phyloP scores from a whole-genome alignment of 305 asterid genomes.

The Caryopteris hybrid region DNA sequence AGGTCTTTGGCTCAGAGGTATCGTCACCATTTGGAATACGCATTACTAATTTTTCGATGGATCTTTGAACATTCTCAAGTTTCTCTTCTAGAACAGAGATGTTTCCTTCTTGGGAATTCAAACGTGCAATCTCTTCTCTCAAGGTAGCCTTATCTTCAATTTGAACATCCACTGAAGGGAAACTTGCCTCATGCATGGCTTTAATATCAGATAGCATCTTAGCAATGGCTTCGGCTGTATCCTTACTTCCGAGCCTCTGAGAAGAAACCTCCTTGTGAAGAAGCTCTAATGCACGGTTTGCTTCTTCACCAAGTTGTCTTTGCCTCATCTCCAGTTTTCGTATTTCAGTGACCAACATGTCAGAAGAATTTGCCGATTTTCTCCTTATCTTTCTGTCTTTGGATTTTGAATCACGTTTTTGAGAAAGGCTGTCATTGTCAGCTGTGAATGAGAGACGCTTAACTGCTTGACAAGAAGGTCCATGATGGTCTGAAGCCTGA shows the following conservation, averaged over 20 bases:
- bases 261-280: conserved; percentile 90
- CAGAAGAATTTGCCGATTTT: conserved; percentile 51
- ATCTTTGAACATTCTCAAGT: conserved; percentile 79
- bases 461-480: conserved; percentile 68
- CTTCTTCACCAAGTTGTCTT: conserved; percentile 93
- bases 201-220: conserved; percentile 80
- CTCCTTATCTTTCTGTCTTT: conserved; percentile 38
- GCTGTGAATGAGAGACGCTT: conserved; percentile 63
- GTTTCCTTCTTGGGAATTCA: conserved; percentile 61
- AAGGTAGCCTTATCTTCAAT: conserved; percentile 57
- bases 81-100: conserved; percentile 67
- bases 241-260: conserved; percentile 64
- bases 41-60: conserved; percentile 60
- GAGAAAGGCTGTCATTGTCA: conserved; percentile 35
- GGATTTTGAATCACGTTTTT: conserved; percentile 27
- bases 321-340: conserved; percentile 83
- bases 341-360: conserved; percentile 65
- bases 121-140: conserved; percentile 89
- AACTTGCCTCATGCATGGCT: conserved; percentile 50
- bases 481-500: conserved; percentile 61
- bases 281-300: conserved; percentile 82
- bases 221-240: conserved; percentile 64
- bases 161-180: conserved; percentile 42
- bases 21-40: conserved; percentile 51
- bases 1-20: conserved; percentile 46